Base-by-base conservation (phyloP, 495 filamentous ascomycete genomes). In the Talaromyces borbonicus region DNA sequence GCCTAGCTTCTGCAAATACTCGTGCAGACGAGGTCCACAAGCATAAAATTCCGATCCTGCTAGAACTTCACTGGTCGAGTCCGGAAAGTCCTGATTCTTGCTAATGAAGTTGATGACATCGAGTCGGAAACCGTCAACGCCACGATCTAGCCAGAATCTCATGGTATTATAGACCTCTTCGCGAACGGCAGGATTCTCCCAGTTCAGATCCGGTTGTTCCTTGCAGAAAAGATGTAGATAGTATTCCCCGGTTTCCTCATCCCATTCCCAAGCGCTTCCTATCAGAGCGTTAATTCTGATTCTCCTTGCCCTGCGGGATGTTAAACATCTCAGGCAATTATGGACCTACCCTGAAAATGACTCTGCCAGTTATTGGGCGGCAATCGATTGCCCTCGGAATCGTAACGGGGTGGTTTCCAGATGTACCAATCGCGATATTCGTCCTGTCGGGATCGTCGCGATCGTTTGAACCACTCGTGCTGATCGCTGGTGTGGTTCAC, bases 401-500 rank as follows among this genome's bases (percentile, higher is more conserved):
- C 76, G 49, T 74, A 76, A 31, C 66, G 71, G 0, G 79, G 64
- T 8, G 73, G 71, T 52, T 73, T 78, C 84, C 83, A 87, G 51
- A 87, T 75, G 53, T 88, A 87, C 77, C 78, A 87, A 55, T 85
- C 72, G 1, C 78, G 65, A 56, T 83, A 86, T 30, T 74, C 61
- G 49, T 60, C 69, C 41, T 74, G 65, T 50, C 69, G 80, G 15
- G 74, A 78, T 14, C 69, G 73, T 36, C 77, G 67, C 5, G 81
- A 82, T 43, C 85, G 72, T 51, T 76, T 66, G 61, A 89, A 89
- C 84, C 85, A 88, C 23, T 71, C 70, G 52, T 86, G 81, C 62
- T 86, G 72, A 47, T 85, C 77, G n/a, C 75, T 81, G n/a, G 81
- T 86, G 58, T 88, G 85, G 52, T 89, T 88, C 29, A 86, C 75